Evolutionary conservation across 202 grass and related monocot genomes (phyloP), one percentile per base, ranked within the genome.

Genomic region (Panicum hallii): DNA sequence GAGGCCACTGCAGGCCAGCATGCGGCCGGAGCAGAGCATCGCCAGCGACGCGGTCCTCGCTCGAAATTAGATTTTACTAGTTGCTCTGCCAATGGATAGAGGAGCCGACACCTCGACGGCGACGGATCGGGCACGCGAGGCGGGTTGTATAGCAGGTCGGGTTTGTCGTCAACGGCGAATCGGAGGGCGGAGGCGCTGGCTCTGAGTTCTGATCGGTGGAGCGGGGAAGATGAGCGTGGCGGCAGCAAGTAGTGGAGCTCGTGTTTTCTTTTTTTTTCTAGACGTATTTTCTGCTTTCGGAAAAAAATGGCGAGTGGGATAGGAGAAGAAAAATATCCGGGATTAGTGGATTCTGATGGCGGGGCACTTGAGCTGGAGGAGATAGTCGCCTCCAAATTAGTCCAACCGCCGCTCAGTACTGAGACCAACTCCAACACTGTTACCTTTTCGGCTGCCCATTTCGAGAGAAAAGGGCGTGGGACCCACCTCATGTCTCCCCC

Each of bases 11-110:
- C 85, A 92, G 61, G 87, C 83, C 32, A 99, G 88, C 77, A 94
- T 94, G 38, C 97, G 90, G 48, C 92, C 92, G 71, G 92, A 91
- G 77, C 90, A 94, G 67, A 97, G 92, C 97, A 99, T 99, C 79
- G 78, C 89, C 55, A 48, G 79, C 68, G 70, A 63, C 43, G 42
- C 68, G 40, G n/a, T 82, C 49, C 28, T 20, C 22, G 9, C 75
- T 11, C 9, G 19, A 68, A 75, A 54, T 19, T 19, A 19, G 28
- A 45, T 74, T 71, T 50, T 56, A 6, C 12, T 0, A 5, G 5
- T 4, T 70, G 43, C 11, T 82, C 5, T 16, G 23, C 68, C 26
- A 38, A 12, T 72, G 68, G 80, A 73, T 72, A 72, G 26, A 71
- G 22, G 9, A 60, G 40, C 34, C 40, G 16, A 47, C 40, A 13